Base-by-base conservation (phyloP, 1,284 basidiomycete species). In the Fomitopsis schrenkii region DNA sequence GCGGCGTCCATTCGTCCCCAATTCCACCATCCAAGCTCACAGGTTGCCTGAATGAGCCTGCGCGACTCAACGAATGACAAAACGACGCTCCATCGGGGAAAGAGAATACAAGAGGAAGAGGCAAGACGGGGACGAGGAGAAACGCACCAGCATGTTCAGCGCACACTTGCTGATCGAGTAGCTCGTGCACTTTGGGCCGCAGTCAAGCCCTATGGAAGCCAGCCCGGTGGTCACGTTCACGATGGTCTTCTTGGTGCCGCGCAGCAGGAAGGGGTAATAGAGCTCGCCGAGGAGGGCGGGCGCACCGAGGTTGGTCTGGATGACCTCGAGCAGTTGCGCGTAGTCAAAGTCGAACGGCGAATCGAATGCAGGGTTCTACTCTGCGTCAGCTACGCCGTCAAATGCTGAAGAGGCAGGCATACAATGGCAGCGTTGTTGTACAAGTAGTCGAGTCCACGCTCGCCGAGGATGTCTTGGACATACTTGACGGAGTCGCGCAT, bases 381-480 rank as follows among this genome's bases (percentile, higher is more conserved):
- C 8, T 19, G 28, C 19, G 35, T 53, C 35, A n/a, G 55, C n/a
- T 6, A n/a, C 30, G n/a, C 36, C 22, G 10, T 5, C 4, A 19
- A 30, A 8, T 10, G 44, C 1, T 10, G 30, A 19, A 6, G 14
- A 15, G 42, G 42, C 8, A 46, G 44, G 64, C 72, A 38, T 44
- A 76, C 76, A 22, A 76, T 69, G 1, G 67, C 76, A 35, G 77
- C 76, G 54, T 77, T 79, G 67, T 78, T 78, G 57, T 79, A 61
- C 19, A 80, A 65, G 46, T 77, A 79, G 65, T 77, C 74, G 33
- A 77, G 61, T 1, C 74, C 72, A 0, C 61, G 62, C 19, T 64
- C 66, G 10, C 68, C 67, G 26, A 77, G 63, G 36, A 73, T 58
- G 30, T 60, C 60, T 6, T 19, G 36, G 5, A 70, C 68, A n/a